A percentile compares a stretch with the other conserved stretches of the same genome.
Conservation (phyloP, 2,329 filamentous ascomycete species). For the Immersiporthe knoxdaviesiana region DNA sequence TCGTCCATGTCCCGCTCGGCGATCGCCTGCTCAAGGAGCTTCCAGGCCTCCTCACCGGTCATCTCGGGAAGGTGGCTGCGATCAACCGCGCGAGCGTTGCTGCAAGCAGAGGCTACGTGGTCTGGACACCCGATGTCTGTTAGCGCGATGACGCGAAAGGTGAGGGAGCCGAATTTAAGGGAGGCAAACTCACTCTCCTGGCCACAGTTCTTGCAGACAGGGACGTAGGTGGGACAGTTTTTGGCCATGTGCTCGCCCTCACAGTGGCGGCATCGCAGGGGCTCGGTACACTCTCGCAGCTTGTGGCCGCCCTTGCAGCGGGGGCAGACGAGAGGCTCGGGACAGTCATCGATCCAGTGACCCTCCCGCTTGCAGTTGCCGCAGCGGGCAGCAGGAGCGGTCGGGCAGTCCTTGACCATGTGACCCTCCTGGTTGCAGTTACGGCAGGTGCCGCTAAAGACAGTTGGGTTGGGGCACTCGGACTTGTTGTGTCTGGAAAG, state of each 20-base stretch:
- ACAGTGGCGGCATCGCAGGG: constrained; percentile 43
- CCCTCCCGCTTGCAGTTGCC: constrained; percentile 54
- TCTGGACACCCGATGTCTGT: constrained; percentile 43
- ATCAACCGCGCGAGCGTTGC: constrained; percentile 62
- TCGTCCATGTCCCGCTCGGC: constrained; percentile 62
- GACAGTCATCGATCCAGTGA: constrained; percentile 65
- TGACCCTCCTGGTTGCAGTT: constrained; percentile 55
- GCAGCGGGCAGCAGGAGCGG: constrained; percentile 35
- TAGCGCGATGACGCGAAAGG: constrained; percentile 3
- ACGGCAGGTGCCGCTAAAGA: constrained; percentile 38
- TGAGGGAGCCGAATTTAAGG: neutral
- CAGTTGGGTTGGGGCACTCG: constrained; percentile 61
- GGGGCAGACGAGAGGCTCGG: constrained; percentile 44
- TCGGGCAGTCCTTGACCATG: constrained; percentile 58
- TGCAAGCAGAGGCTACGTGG: constrained; percentile 60
- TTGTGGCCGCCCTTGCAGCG: constrained; percentile 55
- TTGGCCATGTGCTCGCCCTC: constrained; percentile 58
- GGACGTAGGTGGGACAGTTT: constrained; percentile 53
- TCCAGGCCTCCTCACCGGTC: constrained; percentile 61
- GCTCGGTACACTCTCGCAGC: constrained; percentile 55
- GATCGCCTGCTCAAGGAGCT: constrained; percentile 55
- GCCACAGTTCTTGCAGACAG: constrained; percentile 65
- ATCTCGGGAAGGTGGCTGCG: constrained; percentile 54
- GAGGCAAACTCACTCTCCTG: constrained; percentile 54
- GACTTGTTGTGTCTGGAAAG: constrained; percentile 60